Percentiles rank a stretch among this genome's conserved stretches.
Conservation (phyloP, 2,329 filamentous ascomycete species). For the Penicillium sp. region DNA sequence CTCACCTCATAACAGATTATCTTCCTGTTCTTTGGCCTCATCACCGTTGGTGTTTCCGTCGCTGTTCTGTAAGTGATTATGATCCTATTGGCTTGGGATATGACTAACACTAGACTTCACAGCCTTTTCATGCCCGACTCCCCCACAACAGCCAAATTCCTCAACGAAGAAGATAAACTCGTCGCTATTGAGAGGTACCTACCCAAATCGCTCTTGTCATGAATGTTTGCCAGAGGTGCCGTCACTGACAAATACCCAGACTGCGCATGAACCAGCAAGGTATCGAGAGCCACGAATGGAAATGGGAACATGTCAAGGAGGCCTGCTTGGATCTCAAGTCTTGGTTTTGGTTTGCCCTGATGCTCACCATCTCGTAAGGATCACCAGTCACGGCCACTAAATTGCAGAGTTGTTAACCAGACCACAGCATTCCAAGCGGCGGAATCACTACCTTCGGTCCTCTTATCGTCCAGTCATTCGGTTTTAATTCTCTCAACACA, state of each 20-base stretch:
- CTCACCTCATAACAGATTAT: constrained; percentile 35
- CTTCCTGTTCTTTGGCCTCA: constrained; percentile 48
- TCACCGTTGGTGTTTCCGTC: constrained; percentile 60
- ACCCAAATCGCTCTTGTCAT: background rate
- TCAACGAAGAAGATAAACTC: constrained; percentile 62
- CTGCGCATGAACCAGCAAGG: constrained; percentile 59
- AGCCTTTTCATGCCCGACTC: constrained; percentile 66
- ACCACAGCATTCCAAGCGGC: constrained; percentile 58
- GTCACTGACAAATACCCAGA: constrained; percentile 25
- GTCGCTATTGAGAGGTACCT: constrained; percentile 61
- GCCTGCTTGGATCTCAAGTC: constrained; percentile 64
- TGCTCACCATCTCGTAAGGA: constrained; percentile 60
- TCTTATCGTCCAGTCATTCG: constrained; percentile 64
- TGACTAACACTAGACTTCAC: background rate
- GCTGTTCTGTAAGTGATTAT: constrained; percentile 52
- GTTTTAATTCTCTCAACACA: constrained; percentile 61
- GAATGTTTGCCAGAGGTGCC: background rate
- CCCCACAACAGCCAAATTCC: constrained; percentile 64
- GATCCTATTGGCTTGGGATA: background rate
- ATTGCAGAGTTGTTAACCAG: constrained; percentile 13
- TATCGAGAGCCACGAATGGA: constrained; percentile 53
- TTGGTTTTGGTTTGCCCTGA: constrained; percentile 63
- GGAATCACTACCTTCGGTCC: constrained; percentile 66
- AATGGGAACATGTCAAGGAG: constrained; percentile 62
- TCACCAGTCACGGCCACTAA: background rate